These are phyloP conservation scores for Discostella stelligera DNA, from an alignment of 352 stramenopile species.

Conservation along the genomic window DNA sequence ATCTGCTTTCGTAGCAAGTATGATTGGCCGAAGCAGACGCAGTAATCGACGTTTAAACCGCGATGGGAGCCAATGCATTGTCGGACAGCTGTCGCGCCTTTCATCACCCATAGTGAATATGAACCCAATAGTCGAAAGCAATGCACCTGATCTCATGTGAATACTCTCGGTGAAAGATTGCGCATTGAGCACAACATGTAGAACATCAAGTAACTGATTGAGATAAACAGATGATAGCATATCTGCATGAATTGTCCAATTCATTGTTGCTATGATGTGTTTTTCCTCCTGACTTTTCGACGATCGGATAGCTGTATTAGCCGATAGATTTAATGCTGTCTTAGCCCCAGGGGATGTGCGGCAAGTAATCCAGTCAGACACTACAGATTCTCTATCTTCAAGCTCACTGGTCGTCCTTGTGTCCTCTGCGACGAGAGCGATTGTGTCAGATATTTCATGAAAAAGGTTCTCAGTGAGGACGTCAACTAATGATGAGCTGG, in stretches of 20 bases:
- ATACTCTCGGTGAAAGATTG: conserved; percentile 33
- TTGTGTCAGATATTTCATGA: conserved; percentile 40
- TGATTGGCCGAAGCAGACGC: conserved; percentile 48
- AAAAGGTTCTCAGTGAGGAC: conserved; percentile 36
- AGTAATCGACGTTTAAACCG: conserved; percentile 43
- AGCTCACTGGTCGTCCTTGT: conserved; percentile 11
- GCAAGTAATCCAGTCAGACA: conserved; percentile 36
- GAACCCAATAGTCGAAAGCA: conserved; percentile 31
- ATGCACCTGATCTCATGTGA: conserved; percentile 24
- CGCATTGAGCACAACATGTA: conserved; percentile 33
- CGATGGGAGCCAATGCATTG: conserved; percentile 20
- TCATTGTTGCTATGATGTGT: conserved; percentile 10
- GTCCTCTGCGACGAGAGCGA: conserved; percentile 27
- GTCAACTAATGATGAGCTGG: conserved; percentile 24
- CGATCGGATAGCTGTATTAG: conserved; percentile 4
- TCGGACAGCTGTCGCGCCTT: neutral
- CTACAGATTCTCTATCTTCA: conserved; percentile 24
- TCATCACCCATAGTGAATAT: conserved; percentile 12
- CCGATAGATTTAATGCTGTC: conserved; percentile 9
- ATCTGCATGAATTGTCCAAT: conserved; percentile 2
- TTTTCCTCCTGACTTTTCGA: conserved; percentile 11
- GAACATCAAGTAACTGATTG: conserved; percentile 40
- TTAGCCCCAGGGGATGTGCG: conserved; percentile 19
- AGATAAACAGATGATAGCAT: conserved; percentile 35
- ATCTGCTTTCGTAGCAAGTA: conserved; percentile 41